Conservation (phyloP, 1,139 yeast genomes). For the Blastobotrys buckinghamii region DNA sequence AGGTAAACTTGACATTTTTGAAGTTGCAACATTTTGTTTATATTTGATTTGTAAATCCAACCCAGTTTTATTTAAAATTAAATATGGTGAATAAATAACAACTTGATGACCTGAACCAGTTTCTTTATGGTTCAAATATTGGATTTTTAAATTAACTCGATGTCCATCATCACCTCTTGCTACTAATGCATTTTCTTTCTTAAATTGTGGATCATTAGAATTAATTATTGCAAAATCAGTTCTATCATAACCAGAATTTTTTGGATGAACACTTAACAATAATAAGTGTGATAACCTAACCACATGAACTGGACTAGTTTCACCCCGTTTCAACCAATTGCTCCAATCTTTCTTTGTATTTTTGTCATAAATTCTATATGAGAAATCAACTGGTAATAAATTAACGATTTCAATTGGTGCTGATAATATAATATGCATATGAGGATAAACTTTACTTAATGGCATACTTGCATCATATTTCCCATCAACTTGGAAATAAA, state of each 20-base stretch:
- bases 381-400: conserved; percentile 73
- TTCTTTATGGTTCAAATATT: conserved; percentile 42
- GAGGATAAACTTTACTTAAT: conserved; percentile 73
- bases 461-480: conserved; percentile 59
- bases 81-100: conserved; percentile 77
- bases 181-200: conserved; percentile 43
- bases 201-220: conserved; percentile 47
- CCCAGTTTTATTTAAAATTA: conserved; percentile 76
- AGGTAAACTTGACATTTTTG: conserved; percentile 27
- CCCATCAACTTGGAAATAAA: conserved; percentile 73
- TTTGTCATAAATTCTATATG: conserved; percentile 73
- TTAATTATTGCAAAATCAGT: conserved; percentile 82
- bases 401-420: conserved; percentile 89
- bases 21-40: conserved; percentile 42
- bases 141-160: conserved; percentile 53
- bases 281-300: conserved; percentile 68
- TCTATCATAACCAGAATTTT: conserved; percentile 54
- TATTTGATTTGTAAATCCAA: conserved; percentile 57
- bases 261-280: conserved; percentile 65
- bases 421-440: conserved; percentile 67
- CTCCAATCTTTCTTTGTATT: conserved; percentile 66
- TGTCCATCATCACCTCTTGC: conserved; percentile 53
- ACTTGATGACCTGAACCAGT: conserved; percentile 34
- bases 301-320: conserved; percentile 67
- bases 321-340: conserved; percentile 58